These are phyloP conservation scores for Ogataea hybrid DNA, from an alignment of 1,139 yeast genomes.

Conservation along the genomic window DNA sequence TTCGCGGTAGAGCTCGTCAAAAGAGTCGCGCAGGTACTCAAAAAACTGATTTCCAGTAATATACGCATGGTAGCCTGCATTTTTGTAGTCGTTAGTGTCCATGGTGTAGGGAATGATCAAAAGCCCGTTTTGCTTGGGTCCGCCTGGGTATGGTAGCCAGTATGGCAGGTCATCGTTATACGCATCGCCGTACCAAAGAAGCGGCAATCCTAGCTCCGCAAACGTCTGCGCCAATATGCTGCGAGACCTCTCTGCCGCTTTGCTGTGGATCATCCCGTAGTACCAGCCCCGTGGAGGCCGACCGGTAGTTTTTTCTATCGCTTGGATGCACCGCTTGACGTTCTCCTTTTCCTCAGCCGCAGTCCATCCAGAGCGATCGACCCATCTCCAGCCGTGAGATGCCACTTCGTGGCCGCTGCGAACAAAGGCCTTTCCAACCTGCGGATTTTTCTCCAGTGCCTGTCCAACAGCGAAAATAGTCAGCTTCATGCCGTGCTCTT, in stretches of 20 bases:
- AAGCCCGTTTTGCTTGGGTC: no score
- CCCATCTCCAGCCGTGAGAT: slow-evolving; percentile 39
- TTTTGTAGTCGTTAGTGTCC: no score
- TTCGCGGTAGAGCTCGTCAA: no score
- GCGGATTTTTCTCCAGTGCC: slow-evolving; percentile 34
- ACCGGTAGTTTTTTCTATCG: slow-evolving; percentile 31
- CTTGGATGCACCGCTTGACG: slow-evolving; percentile 30
- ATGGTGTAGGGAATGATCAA: no score
- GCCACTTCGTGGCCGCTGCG: slow-evolving; percentile 39
- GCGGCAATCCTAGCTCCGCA: no score
- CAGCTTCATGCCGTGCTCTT: slow-evolving; percentile 29
- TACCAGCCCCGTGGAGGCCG: slow-evolving; percentile 36
- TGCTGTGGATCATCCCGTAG: slow-evolving; percentile 35
- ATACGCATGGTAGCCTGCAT: no score
- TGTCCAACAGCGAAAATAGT: slow-evolving; percentile 39
- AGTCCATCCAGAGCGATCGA: slow-evolving; percentile 31
- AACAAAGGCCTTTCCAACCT: slow-evolving; percentile 34
- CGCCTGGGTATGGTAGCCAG: no score
- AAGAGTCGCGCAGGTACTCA: no score
- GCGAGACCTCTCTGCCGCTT: slow-evolving; percentile 34
- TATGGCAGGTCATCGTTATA: no score
- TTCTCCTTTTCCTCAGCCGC: slow-evolving; percentile 35
- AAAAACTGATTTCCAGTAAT: no score
- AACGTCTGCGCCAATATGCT: no score
- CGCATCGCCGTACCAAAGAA: no score